Percentiles rank a stretch among this genome's conserved stretches.
Evolutionary conservation across 139 green algal genomes (phyloP).

Genomic region (Coelastrella sp.): DNA sequence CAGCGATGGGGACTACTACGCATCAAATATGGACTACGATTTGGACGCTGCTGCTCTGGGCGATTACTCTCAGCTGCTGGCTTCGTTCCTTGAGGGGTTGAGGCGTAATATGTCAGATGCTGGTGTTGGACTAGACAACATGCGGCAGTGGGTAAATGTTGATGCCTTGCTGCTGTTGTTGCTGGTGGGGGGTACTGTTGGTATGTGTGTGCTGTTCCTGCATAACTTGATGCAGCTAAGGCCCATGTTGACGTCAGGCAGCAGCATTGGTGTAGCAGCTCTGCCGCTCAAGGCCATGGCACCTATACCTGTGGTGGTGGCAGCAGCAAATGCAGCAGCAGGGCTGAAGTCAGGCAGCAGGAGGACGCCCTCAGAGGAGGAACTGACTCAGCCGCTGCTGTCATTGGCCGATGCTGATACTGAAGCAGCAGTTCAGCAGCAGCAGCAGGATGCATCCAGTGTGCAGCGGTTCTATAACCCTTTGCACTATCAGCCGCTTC

Average conservation of each 20-base stretch:
- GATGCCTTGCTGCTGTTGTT: constrained; percentile 7
- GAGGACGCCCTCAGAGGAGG: not conserved
- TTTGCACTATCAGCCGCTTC: constrained; percentile 24
- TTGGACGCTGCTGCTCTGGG: not conserved
- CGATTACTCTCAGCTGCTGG: not conserved
- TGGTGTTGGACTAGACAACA: not conserved
- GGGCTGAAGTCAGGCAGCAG: not conserved
- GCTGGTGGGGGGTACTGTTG: constrained; percentile 8
- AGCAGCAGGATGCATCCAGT: constrained; percentile 6
- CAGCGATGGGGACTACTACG: not conserved
- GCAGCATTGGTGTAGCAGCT: not conserved
- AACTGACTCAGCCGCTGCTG: constrained; percentile 15
- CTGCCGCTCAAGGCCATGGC: not conserved
- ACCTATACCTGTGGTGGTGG: not conserved
- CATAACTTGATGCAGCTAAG: constrained; percentile 28
- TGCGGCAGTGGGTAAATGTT: not conserved
- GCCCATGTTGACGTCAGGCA: not conserved
- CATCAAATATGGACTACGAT: not conserved
- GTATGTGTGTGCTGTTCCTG: constrained; percentile 1
- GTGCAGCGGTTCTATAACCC: constrained; percentile 37
- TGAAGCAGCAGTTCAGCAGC: not conserved
- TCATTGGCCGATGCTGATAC: not conserved
- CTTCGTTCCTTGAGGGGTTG: not conserved
- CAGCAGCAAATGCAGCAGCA: not conserved
- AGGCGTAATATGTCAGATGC: no score